Base-by-base conservation (phyloP, 805 yeast species). In the Zygoascus tannicola region DNA sequence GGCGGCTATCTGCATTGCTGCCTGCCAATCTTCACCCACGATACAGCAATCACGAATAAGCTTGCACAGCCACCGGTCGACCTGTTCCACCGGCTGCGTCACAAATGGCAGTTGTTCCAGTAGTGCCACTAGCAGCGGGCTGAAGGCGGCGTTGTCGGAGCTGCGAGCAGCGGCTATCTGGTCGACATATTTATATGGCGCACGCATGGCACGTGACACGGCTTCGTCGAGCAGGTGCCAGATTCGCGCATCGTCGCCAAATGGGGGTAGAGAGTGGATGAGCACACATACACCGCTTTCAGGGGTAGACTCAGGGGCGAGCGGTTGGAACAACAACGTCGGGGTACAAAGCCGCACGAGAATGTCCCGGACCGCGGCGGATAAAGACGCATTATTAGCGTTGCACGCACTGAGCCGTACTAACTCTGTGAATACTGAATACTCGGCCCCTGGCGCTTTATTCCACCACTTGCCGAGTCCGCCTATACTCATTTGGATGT, bases 141-240 rank as follows among this genome's bases (percentile, higher is more conserved):
- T 78, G 12, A 77, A 53, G 22, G 56, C 53, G 1, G 50, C 44
- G 22, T 58, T 61, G 2, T 67, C 59, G 16, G 58, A 45, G 3
- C 10, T 30, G 14, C 44, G 45, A 2, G 26, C 38, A 16, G 44
- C 43, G 37, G 55, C 35, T 26, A 76, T 69, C 42, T 60, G 49
- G 56, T 90, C 97, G 43, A 85, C 72, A 53, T 87, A 90, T 56
- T 84, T 86, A 64, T 82, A 92, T 0, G 97, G 97, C 0, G 86
- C 63, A 49, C 75, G 72, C 32, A 81, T 72, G 48, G 80, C 71
- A 49, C 96, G 72, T 1, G 85, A 69, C 23, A 86, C 70, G 0
- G 85, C 66, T 58, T 88, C 92, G 56, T 90, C 95, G 4, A 90
- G 50, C 23, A 85, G 59, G 8, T 65, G 66, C 81, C 85, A 81